Conservation (phyloP, 139 green algal species). For the Pleodorina starrii region DNA sequence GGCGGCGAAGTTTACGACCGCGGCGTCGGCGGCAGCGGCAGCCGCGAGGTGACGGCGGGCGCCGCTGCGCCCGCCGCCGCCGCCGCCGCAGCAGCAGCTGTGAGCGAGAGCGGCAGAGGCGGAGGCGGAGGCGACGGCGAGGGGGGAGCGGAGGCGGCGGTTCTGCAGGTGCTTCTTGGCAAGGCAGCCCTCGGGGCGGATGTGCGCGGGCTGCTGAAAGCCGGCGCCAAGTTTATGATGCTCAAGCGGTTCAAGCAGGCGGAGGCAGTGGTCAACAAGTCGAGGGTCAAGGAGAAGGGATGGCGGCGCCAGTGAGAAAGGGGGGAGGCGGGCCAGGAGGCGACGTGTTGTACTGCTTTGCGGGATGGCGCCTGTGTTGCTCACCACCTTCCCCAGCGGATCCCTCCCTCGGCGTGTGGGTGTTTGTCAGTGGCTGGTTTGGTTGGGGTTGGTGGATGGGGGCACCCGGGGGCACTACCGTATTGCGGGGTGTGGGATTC, state of each 20-base stretch:
- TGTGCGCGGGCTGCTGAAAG: not conserved
- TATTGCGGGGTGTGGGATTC: too few relatives aligned
- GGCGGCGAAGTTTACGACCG: too few relatives aligned
- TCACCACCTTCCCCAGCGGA: too few relatives aligned
- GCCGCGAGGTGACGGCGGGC: not conserved
- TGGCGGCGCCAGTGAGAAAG: too few relatives aligned
- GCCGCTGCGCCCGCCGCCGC: not conserved
- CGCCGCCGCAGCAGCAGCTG: not conserved
- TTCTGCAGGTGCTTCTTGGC: not conserved
- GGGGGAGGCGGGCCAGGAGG: not conserved
- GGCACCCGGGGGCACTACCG: too few relatives aligned
- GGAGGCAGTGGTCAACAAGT: not conserved
- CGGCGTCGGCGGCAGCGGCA: not conserved
- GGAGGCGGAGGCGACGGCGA: not conserved
- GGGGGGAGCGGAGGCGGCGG: not conserved
- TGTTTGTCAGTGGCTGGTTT: too few relatives aligned
- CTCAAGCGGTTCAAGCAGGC: conserved; percentile 4
- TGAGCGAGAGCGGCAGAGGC: not conserved
- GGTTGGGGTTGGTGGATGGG: too few relatives aligned
- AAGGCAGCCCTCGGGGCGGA: not conserved
- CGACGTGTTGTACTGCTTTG: too few relatives aligned
- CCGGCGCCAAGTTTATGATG: not conserved
- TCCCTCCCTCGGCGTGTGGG: too few relatives aligned
- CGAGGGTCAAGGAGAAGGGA: not conserved
- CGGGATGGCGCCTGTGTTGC: too few relatives aligned